Base-by-base conservation (phyloP, 805 yeast species). In the Candida chilensis region DNA sequence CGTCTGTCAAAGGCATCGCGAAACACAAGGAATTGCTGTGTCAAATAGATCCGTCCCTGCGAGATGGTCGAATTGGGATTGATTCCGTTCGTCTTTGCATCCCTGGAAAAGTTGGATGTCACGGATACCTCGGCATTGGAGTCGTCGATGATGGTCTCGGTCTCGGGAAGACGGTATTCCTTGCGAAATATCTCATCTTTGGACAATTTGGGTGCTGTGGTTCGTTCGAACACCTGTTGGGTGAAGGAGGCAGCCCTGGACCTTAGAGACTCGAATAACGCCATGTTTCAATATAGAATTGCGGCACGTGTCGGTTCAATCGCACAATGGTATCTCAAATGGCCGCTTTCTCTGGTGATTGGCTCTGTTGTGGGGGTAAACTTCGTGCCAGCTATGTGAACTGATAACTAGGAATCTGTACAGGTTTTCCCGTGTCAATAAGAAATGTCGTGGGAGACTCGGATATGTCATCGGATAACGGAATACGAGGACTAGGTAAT, bases 1-100 rank as follows among this genome's bases (percentile, higher is more conserved):
- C 74, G 65, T 28, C 67, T 65, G 42, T 86, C 94, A 41, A 74
- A 75, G 5, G 72, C 67, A 41, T 84, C 86, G 35, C 73, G 65
- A 46, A 88, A 90, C 15, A 83, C 72, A 21, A 92, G 48, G 47
- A 75, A 92, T 39, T 80, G 83, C 32, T 74, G 74, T 1, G 95
- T 81, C 27, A 92, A 51, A 40, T 61, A 78, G n/a, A 88, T 42
- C 21, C 55, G 66, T 57, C 43, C 98, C 83, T 31, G 82, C 54
- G 61, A 64, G 55, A 34, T 54, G 34, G 19, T 33, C 20, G 28
- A 29, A 12, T 20, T 6, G n/a, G 16, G 7, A n/a, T 19, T 27
- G 22, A 9, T 12, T 11, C 16, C 13, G 16, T 16, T 16, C 5
- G 32, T 27, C 11, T 5, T 5, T 14, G 25, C 22, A 10, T 12